Evolutionary conservation across 441 rosid species (phyloP).

Genomic region (Erysimum cheiri): DNA sequence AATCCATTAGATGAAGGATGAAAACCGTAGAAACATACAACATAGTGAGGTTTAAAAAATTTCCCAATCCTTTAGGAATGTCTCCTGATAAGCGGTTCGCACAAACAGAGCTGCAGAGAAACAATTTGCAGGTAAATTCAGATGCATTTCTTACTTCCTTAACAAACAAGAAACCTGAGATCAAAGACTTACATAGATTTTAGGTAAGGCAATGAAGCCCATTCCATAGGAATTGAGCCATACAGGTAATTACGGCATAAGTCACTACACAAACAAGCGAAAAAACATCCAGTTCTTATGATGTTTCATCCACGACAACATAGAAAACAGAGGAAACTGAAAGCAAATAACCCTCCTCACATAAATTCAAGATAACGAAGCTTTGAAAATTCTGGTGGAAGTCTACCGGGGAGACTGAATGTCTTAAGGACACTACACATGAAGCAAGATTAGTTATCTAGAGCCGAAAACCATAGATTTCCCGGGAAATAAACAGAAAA

Average conservation of each 20-base stretch:
- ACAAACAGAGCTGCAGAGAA: conserved; percentile 56
- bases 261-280: conserved; percentile 54
- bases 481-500: not conserved
- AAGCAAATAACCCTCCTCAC: conserved; percentile 46
- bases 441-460: conserved; percentile 9
- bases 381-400: conserved; percentile 53
- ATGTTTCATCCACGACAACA: not conserved
- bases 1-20: conserved; percentile 13
- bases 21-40: conserved; percentile 47
- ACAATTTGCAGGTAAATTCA: conserved; percentile 9
- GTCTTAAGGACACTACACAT: conserved; percentile 48
- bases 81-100: conserved; percentile 68
- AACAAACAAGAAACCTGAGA: conserved; percentile 7
- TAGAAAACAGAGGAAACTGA: conserved; percentile 5
- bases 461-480: not conserved
- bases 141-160: conserved; percentile 9
- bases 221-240: conserved; percentile 72
- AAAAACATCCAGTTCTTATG: not conserved
- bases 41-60: conserved; percentile 53
- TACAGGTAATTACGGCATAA: conserved; percentile 62
- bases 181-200: conserved; percentile 50
- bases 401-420: conserved; percentile 54
- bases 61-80: conserved; percentile 59
- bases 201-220: conserved; percentile 55
- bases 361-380: conserved; percentile 49